Base-by-base conservation (phyloP, 805 yeast species). In the Saccharomycopsis selenospora region DNA sequence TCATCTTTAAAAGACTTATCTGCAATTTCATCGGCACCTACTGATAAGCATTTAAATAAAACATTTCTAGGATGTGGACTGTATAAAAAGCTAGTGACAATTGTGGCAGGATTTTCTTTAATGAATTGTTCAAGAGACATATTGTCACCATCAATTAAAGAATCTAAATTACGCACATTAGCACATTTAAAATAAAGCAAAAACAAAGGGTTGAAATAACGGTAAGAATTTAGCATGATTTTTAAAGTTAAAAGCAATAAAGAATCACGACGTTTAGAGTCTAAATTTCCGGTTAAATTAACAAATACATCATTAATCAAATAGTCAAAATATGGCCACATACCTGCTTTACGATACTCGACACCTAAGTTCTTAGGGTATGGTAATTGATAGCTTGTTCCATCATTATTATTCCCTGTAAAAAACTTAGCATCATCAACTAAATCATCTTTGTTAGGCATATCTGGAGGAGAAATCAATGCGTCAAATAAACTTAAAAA, bases 291-390 rank as follows among this genome's bases (percentile, higher is more conserved):
- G 14, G 57, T 66, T 10, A 71, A 59, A 25, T 60, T 60, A 3
- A 76, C 75, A 55, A 89, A 77, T 0, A 89, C 77, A 40, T 83
- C 85, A 10, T 73, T 66, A n/a, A 85, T 59, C 11, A 89, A 61
- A 56, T 77, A 88, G 46, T 87, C 91, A 47, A 85, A 61, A 57
- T 90, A 91, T 2, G 93, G 88, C 77, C 89, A 78, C 4, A 88
- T 64, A 2, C 96, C 95, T 14, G 70, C 62, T 27, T 68, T 75
- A 56, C 95, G 72, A 54, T 79, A 75, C 0, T 70, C 68, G 2
- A 61, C 60, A 0, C 96, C 96, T 24, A 88, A 61, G 46, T 73
- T 77, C 4, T 67, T 56, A 0, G 95, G 95, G 57, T 71, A 84
- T 10, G 78, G 70, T 11, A 80, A 58, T 3, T 58, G 48, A 28